These are phyloP conservation scores for Talaromyces piceae DNA, from an alignment of 2,329 filamentous ascomycete genomes.

Conservation along the genomic window DNA sequence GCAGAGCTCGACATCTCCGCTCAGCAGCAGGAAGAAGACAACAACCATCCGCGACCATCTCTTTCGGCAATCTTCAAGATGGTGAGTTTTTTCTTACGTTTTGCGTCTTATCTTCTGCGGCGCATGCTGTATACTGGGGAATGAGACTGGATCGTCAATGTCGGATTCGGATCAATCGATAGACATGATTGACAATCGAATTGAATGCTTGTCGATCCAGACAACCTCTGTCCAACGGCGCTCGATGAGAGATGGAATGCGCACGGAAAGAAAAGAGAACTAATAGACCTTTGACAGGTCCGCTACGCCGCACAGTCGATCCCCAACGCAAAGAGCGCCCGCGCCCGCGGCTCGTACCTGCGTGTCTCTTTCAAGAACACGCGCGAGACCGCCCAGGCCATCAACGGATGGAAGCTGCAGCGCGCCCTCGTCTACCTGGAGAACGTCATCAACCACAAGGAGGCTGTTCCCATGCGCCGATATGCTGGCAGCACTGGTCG, in stretches of 20 bases:
- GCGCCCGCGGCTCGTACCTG: slow-evolving; percentile 96
- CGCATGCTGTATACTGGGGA: not conserved
- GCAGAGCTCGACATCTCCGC: slow-evolving; percentile 18
- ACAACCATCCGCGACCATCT: slow-evolving; percentile 25
- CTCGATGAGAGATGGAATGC: no score
- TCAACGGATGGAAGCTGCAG: slow-evolving; percentile 98
- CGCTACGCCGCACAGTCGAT: slow-evolving; percentile 93
- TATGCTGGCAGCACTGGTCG: slow-evolving; percentile 94
- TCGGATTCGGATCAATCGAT: no score
- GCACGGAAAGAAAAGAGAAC: no score
- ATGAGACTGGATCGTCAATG: no score
- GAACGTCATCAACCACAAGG: slow-evolving; percentile 94
- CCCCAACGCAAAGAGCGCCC: slow-evolving; percentile 84
- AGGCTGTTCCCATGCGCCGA: slow-evolving; percentile 97
- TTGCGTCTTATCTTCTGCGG: not conserved
- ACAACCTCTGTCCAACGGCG: no score
- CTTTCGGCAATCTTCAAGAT: slow-evolving; percentile 36
- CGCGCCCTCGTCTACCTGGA: slow-evolving; percentile 94
- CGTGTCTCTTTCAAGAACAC: slow-evolving; percentile 99
- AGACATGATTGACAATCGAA: not conserved
- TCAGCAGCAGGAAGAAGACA: slow-evolving; percentile 2
- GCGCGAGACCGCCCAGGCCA: slow-evolving; percentile 97
- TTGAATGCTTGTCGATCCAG: not conserved
- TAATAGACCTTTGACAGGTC: no score
- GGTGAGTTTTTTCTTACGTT: slow-evolving; percentile 29